Percentiles rank a stretch among this genome's conserved stretches.
These are phyloP conservation scores for Entonaema liquescens DNA, from an alignment of 495 filamentous ascomycete genomes.

Conservation along the genomic window DNA sequence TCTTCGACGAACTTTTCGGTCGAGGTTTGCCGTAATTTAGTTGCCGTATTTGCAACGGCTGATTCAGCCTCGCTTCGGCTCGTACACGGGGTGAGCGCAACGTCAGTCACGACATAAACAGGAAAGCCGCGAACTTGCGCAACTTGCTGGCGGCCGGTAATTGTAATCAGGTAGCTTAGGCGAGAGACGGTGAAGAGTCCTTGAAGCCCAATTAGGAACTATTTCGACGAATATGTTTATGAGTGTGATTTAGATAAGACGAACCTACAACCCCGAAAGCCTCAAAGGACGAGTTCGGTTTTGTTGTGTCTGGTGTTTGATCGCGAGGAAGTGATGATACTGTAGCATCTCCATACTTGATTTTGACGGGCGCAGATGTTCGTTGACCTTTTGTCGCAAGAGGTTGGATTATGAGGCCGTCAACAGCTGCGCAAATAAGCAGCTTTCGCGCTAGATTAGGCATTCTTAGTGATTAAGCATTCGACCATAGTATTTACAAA, in stretches of 20 bases:
- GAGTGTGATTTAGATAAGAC: constrained; percentile 32
- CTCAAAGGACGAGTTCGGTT: constrained; percentile 66
- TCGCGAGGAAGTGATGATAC: constrained; percentile 51
- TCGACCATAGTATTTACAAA: constrained; percentile 25
- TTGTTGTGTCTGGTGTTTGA: constrained; percentile 43
- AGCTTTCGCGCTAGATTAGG: constrained; percentile 80
- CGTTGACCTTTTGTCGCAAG: constrained; percentile 62
- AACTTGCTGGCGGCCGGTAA: constrained; percentile 85
- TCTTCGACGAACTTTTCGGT: constrained; percentile 46
- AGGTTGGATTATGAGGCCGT: constrained; percentile 86
- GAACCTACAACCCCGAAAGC: constrained; percentile 87
- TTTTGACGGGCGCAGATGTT: constrained; percentile 61
- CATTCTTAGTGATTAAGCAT: constrained; percentile 58
- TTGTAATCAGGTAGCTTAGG: constrained; percentile 80
- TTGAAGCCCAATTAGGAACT: constrained; percentile 45
- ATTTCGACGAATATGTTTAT: constrained; percentile 2
- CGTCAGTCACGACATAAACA: constrained; percentile 83
- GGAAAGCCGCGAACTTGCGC: constrained; percentile 83
- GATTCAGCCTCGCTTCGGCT: constrained; percentile 75
- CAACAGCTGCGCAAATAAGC: constrained; percentile 80
- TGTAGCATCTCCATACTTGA: constrained; percentile 78
- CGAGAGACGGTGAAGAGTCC: constrained; percentile 77
- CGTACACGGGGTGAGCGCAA: constrained; percentile 85
- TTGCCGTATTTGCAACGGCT: constrained; percentile 71
- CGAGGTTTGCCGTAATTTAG: constrained; percentile 50